These are phyloP conservation scores for Epichloe brachyelytri DNA, from an alignment of 2,329 filamentous ascomycete species.

Conservation along the genomic window DNA sequence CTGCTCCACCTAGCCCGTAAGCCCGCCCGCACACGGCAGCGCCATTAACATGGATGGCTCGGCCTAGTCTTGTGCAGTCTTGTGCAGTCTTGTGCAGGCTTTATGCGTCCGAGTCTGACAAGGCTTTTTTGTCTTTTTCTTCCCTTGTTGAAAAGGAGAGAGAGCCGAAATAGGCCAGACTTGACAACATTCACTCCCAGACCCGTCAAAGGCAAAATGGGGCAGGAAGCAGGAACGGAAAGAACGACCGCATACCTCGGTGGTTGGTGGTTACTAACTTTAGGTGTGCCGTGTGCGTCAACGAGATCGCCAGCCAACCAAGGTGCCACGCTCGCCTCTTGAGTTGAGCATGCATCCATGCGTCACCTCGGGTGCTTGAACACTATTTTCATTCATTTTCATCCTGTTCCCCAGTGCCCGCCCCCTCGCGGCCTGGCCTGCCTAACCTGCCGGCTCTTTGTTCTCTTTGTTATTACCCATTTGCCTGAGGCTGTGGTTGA, in stretches of 20 bases:
- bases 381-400: too few relatives aligned
- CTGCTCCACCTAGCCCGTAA: not conserved
- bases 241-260: not conserved
- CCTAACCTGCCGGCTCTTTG: not conserved
- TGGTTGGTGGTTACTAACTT: not conserved
- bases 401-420: not conserved
- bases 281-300: not conserved
- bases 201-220: too few relatives aligned
- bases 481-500: not conserved
- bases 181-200: too few relatives aligned
- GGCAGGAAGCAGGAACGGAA: constrained; percentile 3
- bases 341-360: not conserved
- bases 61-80: not conserved
- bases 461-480: too few relatives aligned
- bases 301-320: not conserved
- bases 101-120: not conserved
- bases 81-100: not conserved
- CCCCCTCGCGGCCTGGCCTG: not conserved
- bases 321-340: constrained; percentile 1
- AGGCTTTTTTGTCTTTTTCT: too few relatives aligned
- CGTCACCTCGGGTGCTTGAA: not conserved
- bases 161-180: too few relatives aligned
- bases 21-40: not conserved
- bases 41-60: not conserved
- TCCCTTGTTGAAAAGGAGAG: too few relatives aligned